phyloP scores from a whole-genome alignment of 352 stramenopile species.

The Plasmopara halstedii region DNA sequence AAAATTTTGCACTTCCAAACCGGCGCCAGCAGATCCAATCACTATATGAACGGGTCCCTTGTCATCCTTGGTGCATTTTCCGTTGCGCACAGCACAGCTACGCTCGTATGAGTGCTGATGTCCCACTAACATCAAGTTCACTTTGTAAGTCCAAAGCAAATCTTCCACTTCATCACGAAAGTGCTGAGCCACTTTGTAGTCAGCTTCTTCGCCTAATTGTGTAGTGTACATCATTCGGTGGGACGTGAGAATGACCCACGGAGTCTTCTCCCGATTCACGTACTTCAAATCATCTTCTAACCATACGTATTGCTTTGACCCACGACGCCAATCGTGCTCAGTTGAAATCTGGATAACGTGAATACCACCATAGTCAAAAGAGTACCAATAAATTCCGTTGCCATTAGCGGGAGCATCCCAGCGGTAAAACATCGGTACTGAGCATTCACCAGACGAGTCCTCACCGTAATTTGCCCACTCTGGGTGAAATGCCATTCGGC shows the following conservation, averaged over 20 bases:
- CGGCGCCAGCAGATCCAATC: constrained; percentile 75
- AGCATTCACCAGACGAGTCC: constrained; percentile 69
- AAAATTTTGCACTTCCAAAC: constrained; percentile 56
- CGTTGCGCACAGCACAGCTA: constrained; percentile 72
- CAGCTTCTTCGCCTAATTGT: constrained; percentile 52
- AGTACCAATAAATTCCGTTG: constrained; percentile 84
- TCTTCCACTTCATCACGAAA: constrained; percentile 88
- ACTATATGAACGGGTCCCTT: constrained; percentile 83
- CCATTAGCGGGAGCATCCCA: constrained; percentile 57
- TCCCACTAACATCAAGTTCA: constrained; percentile 88
- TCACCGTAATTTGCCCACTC: constrained; percentile 61
- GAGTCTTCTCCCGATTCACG: constrained; percentile 80
- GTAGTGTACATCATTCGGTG: constrained; percentile 90
- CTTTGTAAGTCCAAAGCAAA: constrained; percentile 78
- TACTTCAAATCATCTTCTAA: constrained; percentile 74
- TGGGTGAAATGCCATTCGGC: constrained; percentile 62
- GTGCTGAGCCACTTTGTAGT: constrained; percentile 61
- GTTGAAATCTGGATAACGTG: constrained; percentile 89
- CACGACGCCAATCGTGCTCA: constrained; percentile 84
- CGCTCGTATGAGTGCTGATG: constrained; percentile 91
- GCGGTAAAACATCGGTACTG: constrained; percentile 68
- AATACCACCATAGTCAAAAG: constrained; percentile 84
- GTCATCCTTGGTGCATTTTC: constrained; percentile 62
- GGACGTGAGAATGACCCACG: constrained; percentile 89
- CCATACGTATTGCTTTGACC: constrained; percentile 86